Percentiles rank a stretch among this genome's conserved stretches.
These are phyloP conservation scores for Malus fusca DNA, from an alignment of 306 rosid species.

Conservation along the genomic window DNA sequence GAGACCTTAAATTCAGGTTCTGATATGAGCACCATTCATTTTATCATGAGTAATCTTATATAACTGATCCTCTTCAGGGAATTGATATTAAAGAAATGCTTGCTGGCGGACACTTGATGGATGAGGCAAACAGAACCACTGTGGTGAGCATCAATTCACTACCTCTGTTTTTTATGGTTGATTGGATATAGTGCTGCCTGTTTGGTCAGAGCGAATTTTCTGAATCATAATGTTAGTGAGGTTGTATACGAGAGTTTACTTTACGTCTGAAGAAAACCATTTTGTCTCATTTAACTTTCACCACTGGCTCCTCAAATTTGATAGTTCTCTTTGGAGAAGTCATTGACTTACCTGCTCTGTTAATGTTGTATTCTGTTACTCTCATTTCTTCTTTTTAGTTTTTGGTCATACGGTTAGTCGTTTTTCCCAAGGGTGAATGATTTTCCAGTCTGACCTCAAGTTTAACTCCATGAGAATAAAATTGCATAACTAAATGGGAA, in stretches of 20 bases:
- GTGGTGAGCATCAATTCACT: constrained; percentile 49
- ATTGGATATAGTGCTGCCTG: background rate
- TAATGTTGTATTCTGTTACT: background rate
- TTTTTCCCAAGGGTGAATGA: background rate
- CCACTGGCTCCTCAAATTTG: background rate
- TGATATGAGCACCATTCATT: constrained; percentile 2
- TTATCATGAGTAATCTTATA: constrained; percentile 2
- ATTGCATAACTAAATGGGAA: background rate
- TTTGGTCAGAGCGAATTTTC: background rate
- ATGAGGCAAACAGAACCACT: constrained; percentile 66
- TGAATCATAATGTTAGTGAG: background rate
- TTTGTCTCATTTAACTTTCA: background rate
- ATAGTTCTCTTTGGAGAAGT: background rate
- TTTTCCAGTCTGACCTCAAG: background rate
- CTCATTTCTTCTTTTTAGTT: background rate
- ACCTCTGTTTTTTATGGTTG: constrained; percentile 5
- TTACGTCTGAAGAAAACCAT: too few relatives aligned
- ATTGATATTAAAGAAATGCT: constrained; percentile 88
- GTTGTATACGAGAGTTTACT: background rate
- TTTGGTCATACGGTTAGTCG: background rate
- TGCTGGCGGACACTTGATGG: constrained; percentile 85
- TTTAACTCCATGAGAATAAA: background rate
- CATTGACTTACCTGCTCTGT: background rate
- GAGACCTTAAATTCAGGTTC: constrained; percentile 20
- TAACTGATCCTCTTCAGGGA: constrained; percentile 49